Percentiles rank a stretch among this genome's conserved stretches.
These are phyloP conservation scores for Bipolaris oryzae DNA, from an alignment of 2,329 filamentous ascomycete genomes.

Conservation along the genomic window DNA sequence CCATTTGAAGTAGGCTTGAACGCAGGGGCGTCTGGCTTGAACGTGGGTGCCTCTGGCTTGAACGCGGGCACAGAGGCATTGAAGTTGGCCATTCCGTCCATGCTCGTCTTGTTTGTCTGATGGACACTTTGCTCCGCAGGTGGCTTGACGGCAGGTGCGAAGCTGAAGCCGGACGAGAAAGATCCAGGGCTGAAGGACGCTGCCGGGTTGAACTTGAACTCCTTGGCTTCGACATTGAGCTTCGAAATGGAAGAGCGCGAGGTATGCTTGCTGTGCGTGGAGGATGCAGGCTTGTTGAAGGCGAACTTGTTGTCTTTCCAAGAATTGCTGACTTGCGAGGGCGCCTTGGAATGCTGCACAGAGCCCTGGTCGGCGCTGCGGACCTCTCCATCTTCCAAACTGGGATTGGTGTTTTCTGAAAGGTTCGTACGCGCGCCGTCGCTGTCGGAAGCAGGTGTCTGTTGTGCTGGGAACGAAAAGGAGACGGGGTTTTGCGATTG, in stretches of 20 bases:
- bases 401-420: slow-evolving; percentile 48
- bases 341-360: slow-evolving; percentile 44
- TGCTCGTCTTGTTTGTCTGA: slow-evolving; percentile 48
- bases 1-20: slow-evolving; percentile 35
- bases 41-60: slow-evolving; percentile 76
- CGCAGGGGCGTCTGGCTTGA: slow-evolving; percentile 70
- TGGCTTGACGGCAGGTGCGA: slow-evolving; percentile 48
- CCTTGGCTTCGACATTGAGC: slow-evolving; percentile 86
- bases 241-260: slow-evolving; percentile 75
- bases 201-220: slow-evolving; percentile 76
- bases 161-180: slow-evolving; percentile 49
- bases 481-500: slow-evolving; percentile 60
- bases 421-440: slow-evolving; percentile 51
- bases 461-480: slow-evolving; percentile 39
- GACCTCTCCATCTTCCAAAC: slow-evolving; percentile 43
- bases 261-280: slow-evolving; percentile 60
- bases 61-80: slow-evolving; percentile 75
- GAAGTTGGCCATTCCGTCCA: slow-evolving; percentile 56
- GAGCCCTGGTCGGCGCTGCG: slow-evolving; percentile 28
- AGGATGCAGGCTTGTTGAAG: slow-evolving; percentile 40
- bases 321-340: slow-evolving; percentile 46
- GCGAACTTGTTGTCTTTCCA: slow-evolving; percentile 47
- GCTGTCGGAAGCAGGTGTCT: slow-evolving; percentile 45
- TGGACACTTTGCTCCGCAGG: slow-evolving; percentile 58
- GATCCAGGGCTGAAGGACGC: slow-evolving; percentile 57